phyloP scores from a whole-genome alignment of 345 rosid genomes.

The Excoecaria cochinchinensis region DNA sequence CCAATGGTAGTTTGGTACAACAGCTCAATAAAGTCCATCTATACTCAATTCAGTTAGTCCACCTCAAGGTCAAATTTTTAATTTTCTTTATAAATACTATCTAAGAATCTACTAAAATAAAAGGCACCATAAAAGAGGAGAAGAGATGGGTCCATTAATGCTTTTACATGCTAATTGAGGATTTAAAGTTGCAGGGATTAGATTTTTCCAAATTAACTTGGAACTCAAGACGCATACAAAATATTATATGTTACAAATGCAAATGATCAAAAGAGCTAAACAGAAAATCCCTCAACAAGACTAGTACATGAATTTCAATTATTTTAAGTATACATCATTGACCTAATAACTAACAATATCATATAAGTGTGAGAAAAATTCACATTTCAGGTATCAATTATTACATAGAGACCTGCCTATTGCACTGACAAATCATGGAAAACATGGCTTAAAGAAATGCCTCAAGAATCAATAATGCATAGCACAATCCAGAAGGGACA shows the following conservation, averaged over 20 bases:
- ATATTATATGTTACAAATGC: background rate
- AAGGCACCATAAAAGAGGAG: too few relatives aligned
- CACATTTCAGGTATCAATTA: background rate
- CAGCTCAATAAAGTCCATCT: background rate
- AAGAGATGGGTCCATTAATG: too few relatives aligned
- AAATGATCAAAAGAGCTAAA: background rate
- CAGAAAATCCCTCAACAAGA: background rate
- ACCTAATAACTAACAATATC: background rate
- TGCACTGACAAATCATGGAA: background rate
- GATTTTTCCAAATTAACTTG: background rate
- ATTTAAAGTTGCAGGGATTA: background rate
- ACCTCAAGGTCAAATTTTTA: background rate
- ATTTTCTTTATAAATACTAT: background rate
- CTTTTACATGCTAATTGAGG: background rate
- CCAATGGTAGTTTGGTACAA: background rate
- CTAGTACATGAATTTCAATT: background rate
- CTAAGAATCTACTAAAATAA: background rate
- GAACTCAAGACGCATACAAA: too few relatives aligned
- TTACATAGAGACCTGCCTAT: background rate
- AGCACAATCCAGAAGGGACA: background rate
- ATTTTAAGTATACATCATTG: background rate
- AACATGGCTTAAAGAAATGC: background rate
- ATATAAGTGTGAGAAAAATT: background rate
- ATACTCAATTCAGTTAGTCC: background rate
- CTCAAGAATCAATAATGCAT: background rate